Percentiles rank a stretch among this genome's conserved stretches.
Conservation (phyloP, 805 yeast species). For the Torulaspora franciscae region DNA sequence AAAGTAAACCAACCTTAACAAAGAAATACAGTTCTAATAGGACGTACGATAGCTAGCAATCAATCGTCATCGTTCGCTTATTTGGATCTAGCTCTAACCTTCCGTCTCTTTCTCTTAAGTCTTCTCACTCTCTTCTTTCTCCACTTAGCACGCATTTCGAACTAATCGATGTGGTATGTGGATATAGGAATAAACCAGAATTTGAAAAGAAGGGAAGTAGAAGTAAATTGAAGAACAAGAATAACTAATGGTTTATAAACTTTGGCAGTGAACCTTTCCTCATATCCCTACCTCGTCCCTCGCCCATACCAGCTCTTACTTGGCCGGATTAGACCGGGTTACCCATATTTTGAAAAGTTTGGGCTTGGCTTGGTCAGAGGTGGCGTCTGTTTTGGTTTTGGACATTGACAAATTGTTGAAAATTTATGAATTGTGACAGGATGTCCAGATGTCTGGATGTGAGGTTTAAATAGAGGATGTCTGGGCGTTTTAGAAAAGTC, state of each 20-base stretch:
- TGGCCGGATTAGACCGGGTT: not conserved
- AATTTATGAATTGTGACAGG: too few relatives aligned
- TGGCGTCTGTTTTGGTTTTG: not conserved
- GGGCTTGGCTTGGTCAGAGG: too few relatives aligned
- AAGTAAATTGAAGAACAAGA: not conserved
- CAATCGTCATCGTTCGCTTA: constrained; percentile 48
- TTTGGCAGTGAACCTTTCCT: not conserved
- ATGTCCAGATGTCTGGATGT: not conserved
- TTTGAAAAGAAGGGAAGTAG: constrained; percentile 4
- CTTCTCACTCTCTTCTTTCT: constrained; percentile 99
- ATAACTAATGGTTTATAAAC: constrained; percentile 9
- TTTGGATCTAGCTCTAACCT: constrained; percentile 99
- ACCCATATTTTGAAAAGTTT: not conserved
- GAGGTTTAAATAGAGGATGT: too few relatives aligned
- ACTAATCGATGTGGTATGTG: constrained; percentile 23
- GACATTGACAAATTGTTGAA: too few relatives aligned
- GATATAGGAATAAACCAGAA: constrained; percentile 4
- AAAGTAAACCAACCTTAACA: not conserved
- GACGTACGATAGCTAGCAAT: not conserved
- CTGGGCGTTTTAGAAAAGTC: too few relatives aligned
- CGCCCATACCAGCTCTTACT: not conserved
- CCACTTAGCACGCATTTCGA: constrained; percentile 92
- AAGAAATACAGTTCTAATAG: not conserved
- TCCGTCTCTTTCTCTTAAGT: constrained; percentile 99
- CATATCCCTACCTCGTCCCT: not conserved